phyloP scores from a whole-genome alignment of 306 rosid species.

The Prinsepia uniflora region DNA sequence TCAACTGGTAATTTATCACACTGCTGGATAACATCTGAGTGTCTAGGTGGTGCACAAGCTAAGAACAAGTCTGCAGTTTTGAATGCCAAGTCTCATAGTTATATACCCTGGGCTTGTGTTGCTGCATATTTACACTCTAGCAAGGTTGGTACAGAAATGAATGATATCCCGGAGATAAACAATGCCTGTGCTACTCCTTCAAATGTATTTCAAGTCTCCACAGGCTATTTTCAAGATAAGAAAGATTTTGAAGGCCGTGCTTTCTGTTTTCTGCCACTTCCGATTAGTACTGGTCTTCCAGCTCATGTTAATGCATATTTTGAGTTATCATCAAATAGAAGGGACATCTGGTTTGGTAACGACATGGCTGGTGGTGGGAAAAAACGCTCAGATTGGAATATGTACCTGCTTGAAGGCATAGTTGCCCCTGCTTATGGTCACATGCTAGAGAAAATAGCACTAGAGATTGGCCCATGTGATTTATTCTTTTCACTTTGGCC shows the following conservation, averaged over 20 bases:
- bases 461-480: constrained; percentile 76
- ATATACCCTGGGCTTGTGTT: constrained; percentile 96
- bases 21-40: constrained; percentile 82
- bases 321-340: constrained; percentile 93
- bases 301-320: constrained; percentile 93
- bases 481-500: constrained; percentile 97
- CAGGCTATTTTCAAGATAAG: constrained; percentile 40
- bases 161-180: constrained; percentile 31
- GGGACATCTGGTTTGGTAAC: constrained; percentile 98
- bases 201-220: constrained; percentile 45
- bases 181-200: constrained; percentile 35
- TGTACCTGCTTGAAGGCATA: constrained; percentile 86
- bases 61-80: constrained; percentile 42
- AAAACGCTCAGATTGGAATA: constrained; percentile 97
- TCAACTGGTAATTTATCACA: constrained; percentile 52
- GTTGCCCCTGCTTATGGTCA: constrained; percentile 93
- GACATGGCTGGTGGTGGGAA: constrained; percentile 98
- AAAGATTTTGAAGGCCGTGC: constrained; percentile 85
- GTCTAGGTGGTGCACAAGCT: constrained; percentile 68
- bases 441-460: constrained; percentile 81
- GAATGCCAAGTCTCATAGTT: constrained; percentile 48
- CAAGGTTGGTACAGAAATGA: constrained; percentile 40
- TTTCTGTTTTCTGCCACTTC: constrained; percentile 89
- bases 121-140: constrained; percentile 76
- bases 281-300: constrained; percentile 86